Conservation (phyloP, 805 yeast genomes). For the Suhomyces sp. region DNA sequence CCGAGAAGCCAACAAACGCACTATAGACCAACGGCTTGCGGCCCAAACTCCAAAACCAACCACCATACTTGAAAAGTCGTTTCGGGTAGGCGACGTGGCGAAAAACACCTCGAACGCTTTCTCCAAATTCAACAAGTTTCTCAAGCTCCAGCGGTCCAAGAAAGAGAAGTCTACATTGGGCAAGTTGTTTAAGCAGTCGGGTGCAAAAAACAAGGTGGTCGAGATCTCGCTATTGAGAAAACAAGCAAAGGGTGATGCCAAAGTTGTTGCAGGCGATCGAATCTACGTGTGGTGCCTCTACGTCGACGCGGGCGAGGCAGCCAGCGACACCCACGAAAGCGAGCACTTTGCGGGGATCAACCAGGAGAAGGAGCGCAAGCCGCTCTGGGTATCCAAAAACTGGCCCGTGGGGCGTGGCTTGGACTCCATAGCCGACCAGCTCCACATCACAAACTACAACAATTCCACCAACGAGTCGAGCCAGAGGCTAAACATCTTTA, state of each 20-base stretch:
- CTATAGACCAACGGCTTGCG: conserved; percentile 27
- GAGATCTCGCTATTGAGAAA: conserved; percentile 41
- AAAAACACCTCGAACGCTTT: conserved; percentile 20
- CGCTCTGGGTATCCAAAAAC: conserved; percentile 47
- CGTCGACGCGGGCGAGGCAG: conserved; percentile 25
- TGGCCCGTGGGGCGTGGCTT: conserved; percentile 62
- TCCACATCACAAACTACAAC: conserved; percentile 49
- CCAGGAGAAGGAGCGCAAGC: conserved; percentile 24
- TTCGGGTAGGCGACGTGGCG: conserved; percentile 29
- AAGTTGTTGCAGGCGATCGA: conserved; percentile 42
- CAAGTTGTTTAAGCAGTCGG: conserved; percentile 3
- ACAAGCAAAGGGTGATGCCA: conserved; percentile 51
- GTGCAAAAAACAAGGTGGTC: conserved; percentile 15
- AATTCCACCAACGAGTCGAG: conserved; percentile 41
- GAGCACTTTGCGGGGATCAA: conserved; percentile 25
- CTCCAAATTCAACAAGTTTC: conserved; percentile 25
- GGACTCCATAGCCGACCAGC: conserved; percentile 48
- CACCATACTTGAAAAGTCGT: conserved; percentile 18
- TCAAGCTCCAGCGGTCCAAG: conserved; percentile 19
- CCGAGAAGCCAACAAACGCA: conserved; percentile 38
- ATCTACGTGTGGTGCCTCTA: conserved; percentile 49
- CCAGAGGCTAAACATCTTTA: conserved; percentile 48
- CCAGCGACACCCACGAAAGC: conserved; percentile 3
- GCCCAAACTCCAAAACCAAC: conserved; percentile 19
- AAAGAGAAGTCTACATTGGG: background rate